phyloP scores from a whole-genome alignment of 345 rosid species.

The Linum usitatissimum region DNA sequence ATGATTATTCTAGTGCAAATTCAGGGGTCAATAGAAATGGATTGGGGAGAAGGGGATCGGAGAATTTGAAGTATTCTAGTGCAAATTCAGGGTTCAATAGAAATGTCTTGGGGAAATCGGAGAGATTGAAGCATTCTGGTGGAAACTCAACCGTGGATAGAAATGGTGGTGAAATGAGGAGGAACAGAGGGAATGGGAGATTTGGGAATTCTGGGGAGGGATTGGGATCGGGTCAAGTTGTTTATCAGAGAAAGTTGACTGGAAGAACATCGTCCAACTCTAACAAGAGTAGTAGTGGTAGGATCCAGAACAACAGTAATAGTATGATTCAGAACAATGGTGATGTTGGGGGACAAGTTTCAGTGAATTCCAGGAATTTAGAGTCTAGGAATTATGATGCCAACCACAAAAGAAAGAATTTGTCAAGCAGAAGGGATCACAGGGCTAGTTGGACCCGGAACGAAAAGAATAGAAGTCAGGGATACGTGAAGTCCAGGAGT shows the following conservation, averaged over 20 bases:
- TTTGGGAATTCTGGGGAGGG: not conserved
- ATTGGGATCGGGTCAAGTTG: constrained; percentile 6
- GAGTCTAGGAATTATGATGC: not conserved
- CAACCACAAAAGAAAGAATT: not conserved
- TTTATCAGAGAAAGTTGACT: constrained; percentile 13
- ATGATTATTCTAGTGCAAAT: too few relatives aligned
- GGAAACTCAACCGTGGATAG: constrained; percentile 5
- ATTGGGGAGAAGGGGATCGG: not conserved
- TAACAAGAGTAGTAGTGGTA: not conserved
- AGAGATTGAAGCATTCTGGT: not conserved
- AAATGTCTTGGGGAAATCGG: constrained; percentile 1
- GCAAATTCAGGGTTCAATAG: constrained; percentile 2
- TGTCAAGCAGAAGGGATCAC: not conserved
- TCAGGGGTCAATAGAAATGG: not conserved
- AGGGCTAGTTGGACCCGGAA: not conserved
- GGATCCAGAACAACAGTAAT: not conserved
- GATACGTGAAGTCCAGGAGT: constrained; percentile 6
- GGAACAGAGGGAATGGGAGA: constrained; percentile 5
- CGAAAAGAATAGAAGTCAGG: not conserved
- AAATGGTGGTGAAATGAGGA: constrained; percentile 5
- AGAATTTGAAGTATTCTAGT: too few relatives aligned
- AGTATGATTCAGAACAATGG: not conserved
- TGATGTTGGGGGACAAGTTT: not conserved
- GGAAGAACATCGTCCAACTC: not conserved
- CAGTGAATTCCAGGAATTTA: not conserved